phyloP scores from a whole-genome alignment of 2,329 filamentous ascomycete species.

The Byssoonygena ceratinophila region DNA sequence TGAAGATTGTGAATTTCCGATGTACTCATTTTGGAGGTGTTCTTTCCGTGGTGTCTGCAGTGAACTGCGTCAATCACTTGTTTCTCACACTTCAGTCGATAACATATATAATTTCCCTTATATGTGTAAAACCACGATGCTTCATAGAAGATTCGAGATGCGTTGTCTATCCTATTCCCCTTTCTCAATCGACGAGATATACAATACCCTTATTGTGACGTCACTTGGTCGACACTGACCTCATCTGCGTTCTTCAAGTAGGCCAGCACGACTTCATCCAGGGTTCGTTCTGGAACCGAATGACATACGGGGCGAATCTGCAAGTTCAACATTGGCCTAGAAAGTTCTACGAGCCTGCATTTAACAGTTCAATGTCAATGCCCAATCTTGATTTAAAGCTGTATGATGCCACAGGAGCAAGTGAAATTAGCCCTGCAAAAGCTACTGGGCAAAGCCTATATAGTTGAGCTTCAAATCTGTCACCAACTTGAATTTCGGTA shows the following conservation, averaged over 20 bases:
- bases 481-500: too few species aligned
- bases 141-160: too few species aligned
- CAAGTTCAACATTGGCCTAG: not conserved
- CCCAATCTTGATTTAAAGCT: slow-evolving; percentile 1
- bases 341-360: not conserved
- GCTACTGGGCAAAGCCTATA: not conserved
- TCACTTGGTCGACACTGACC: slow-evolving; percentile 11
- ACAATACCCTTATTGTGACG: not conserved
- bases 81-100: not conserved
- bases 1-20: not conserved
- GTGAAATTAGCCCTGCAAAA: not conserved
- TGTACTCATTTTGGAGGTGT: slow-evolving; percentile 6
- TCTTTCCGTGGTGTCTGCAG: not conserved
- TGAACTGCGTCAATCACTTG: not conserved
- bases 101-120: not conserved
- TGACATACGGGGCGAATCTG: not conserved
- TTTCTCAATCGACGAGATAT: not conserved
- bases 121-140: not conserved
- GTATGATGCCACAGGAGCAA: not conserved
- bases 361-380: not conserved
- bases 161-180: not conserved
- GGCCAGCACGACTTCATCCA: too few species aligned
- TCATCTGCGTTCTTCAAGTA: too few species aligned
- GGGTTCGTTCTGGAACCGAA: not conserved
- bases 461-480: not conserved